Conservation (phyloP, 768 basidiomycete species). For the Pleurotus tuoliensis region DNA sequence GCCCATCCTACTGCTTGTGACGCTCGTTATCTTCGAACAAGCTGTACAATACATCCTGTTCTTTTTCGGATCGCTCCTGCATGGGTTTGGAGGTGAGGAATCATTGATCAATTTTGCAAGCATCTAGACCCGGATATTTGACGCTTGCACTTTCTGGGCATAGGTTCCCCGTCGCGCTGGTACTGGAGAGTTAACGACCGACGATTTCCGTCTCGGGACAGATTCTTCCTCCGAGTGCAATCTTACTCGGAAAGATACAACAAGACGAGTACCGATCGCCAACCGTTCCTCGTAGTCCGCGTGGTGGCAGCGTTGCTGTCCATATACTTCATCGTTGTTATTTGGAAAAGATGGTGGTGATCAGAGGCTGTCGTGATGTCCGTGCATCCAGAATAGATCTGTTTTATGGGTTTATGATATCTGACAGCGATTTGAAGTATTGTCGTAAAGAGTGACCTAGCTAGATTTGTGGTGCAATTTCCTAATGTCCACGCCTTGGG, state of each 20-base stretch:
- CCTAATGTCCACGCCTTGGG: background rate
- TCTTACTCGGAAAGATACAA: constrained; percentile 5
- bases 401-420: too few species aligned
- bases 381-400: too few species aligned
- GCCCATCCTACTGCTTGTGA: background rate
- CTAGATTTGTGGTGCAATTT: background rate
- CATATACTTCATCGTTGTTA: constrained; percentile 2
- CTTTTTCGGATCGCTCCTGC: background rate
- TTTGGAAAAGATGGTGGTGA: constrained; percentile 2
- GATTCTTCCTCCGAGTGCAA: constrained; percentile 5
- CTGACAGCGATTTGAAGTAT: too few species aligned
- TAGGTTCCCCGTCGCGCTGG: constrained; percentile 4
- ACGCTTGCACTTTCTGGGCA: background rate
- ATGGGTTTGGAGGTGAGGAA: constrained; percentile 3
- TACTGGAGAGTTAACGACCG: constrained; percentile 4
- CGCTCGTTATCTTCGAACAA: constrained; percentile 3
- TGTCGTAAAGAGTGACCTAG: too few species aligned
- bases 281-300: background rate
- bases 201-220: background rate
- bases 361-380: background rate
- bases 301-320: background rate
- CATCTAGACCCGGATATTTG: background rate
- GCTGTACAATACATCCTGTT: background rate
- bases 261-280: constrained; percentile 1
- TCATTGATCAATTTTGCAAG: background rate